Conservation (phyloP, 1,284 basidiomycete genomes). For the Psilocybe mexicana region DNA sequence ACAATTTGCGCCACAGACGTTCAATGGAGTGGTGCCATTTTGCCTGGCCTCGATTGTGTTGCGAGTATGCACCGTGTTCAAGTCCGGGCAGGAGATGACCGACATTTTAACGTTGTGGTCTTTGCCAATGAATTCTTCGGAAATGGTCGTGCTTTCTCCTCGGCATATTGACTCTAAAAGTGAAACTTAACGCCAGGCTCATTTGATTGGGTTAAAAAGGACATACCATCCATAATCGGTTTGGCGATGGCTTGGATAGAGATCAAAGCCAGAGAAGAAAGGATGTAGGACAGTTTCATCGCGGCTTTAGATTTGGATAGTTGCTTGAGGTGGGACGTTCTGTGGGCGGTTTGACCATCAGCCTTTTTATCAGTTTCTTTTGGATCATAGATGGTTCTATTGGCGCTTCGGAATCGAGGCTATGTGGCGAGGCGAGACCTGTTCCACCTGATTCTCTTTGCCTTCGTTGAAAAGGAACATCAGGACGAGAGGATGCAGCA, state of each 20-base stretch:
- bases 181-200: background rate
- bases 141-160: conserved; percentile 10
- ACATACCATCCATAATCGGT: background rate
- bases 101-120: conserved; percentile 36
- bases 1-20: conserved; percentile 49
- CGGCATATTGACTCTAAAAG: conserved; percentile 8
- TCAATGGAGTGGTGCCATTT: conserved; percentile 24
- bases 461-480: too few species aligned
- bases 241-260: background rate
- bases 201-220: background rate
- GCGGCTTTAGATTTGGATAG: background rate
- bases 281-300: background rate
- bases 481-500: too few species aligned
- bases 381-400: too few species aligned
- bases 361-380: too few species aligned
- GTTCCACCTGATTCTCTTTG: too few species aligned
- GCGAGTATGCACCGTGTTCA: background rate
- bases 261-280: background rate
- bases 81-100: conserved; percentile 29
- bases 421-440: too few species aligned
- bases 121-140: conserved; percentile 32
- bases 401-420: too few species aligned
- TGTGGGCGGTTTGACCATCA: too few species aligned
- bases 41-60: conserved; percentile 5
- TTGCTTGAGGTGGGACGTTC: background rate